Percentiles rank a stretch among this genome's conserved stretches.
phyloP scores from a whole-genome alignment of 192 early-diverging fungal species.

The Pilobolus umbonatus region DNA sequence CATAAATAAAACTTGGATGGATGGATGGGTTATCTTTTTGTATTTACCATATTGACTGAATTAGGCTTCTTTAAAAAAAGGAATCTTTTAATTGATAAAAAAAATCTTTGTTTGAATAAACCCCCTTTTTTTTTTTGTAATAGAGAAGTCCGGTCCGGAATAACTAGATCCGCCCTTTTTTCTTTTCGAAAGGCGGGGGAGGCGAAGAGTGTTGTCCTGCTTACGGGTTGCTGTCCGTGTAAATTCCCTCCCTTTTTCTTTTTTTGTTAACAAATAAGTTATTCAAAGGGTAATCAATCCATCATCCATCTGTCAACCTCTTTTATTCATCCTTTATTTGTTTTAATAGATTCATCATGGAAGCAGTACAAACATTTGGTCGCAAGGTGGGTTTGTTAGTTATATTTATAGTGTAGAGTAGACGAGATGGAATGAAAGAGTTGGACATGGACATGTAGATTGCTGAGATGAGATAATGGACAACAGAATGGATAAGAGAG shows the following conservation, averaged over 20 bases:
- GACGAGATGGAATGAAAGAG: neutral
- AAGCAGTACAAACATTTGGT: conserved; percentile 75
- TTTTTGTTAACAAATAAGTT: conserved; percentile 3
- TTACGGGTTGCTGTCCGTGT: neutral
- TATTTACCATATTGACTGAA: conserved; percentile 2
- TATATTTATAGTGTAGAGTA: neutral
- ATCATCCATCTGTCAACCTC: conserved; percentile 2
- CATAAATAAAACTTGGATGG: neutral
- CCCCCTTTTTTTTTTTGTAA: neutral
- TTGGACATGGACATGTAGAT: neutral
- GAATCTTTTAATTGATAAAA: conserved; percentile 1
- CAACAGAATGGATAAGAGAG: neutral
- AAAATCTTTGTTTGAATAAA: neutral
- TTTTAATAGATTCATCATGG: conserved; percentile 26
- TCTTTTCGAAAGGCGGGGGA: no score
- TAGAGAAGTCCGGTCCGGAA: neutral
- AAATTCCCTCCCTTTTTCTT: conserved; percentile 5
- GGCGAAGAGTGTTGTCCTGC: neutral
- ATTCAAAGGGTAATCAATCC: neutral
- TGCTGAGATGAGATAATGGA: neutral
- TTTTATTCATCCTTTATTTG: neutral
- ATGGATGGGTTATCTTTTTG: neutral
- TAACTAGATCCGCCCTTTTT: no score
- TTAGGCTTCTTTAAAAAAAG: no score
- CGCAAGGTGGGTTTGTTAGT: conserved; percentile 55